Evolutionary conservation across 345 rosid genomes (phyloP).

Genomic region (Tarenaya hassleriana): DNA sequence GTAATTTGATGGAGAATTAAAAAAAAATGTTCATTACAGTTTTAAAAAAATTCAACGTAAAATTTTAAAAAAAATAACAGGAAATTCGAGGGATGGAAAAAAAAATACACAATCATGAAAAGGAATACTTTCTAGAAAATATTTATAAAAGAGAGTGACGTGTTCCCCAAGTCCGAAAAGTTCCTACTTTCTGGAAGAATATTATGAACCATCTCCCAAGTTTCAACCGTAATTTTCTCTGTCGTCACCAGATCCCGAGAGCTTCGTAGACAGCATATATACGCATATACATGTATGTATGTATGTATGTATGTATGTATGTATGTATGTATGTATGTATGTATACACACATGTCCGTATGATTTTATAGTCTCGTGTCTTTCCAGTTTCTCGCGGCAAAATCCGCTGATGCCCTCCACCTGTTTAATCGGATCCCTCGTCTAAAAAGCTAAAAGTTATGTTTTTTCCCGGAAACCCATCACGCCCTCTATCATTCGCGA

Average conservation of each 20-base stretch:
- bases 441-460: constrained; percentile 6
- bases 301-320: background rate
- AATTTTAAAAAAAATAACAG: too few species aligned
- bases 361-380: constrained; percentile 12
- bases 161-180: constrained; percentile 8
- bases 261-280: background rate
- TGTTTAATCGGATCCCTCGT: constrained; percentile 23
- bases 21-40: too few species aligned
- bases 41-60: too few species aligned
- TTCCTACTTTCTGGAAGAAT: too few species aligned
- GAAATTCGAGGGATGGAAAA: too few species aligned
- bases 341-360: constrained; percentile 3
- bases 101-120: too few species aligned
- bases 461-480: constrained; percentile 6
- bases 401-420: constrained; percentile 21
- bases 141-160: too few species aligned
- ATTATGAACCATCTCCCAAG: constrained; percentile 26
- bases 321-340: constrained; percentile 14
- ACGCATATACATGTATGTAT: background rate
- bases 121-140: too few species aligned
- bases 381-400: background rate
- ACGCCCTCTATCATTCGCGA: too few species aligned
- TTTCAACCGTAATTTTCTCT: constrained; percentile 10
- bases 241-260: constrained; percentile 7
- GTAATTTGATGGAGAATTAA: too few species aligned